Evolutionary conservation across 495 filamentous ascomycete genomes (phyloP).

Genomic region (Hyaloscypha hepaticicola): DNA sequence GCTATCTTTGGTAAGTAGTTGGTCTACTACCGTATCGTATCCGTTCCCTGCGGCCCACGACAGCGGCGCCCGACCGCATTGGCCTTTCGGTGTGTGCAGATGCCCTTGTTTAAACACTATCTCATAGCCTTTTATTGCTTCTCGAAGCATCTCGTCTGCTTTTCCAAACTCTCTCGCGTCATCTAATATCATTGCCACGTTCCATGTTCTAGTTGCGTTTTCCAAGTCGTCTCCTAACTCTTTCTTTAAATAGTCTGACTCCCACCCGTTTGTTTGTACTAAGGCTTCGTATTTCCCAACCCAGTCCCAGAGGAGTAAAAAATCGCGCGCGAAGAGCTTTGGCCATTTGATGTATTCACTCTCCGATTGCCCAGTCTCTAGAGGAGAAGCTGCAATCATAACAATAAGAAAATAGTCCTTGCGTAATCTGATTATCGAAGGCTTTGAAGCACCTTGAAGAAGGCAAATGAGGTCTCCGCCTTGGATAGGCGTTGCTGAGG

Average conservation of each 20-base stretch:
- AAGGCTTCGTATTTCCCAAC: slow-evolving; percentile 14
- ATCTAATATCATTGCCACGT: no score
- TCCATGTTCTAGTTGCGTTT: no score
- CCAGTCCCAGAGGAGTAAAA: slow-evolving; percentile 32
- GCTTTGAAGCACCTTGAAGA: slow-evolving; percentile 31
- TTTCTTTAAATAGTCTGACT: slow-evolving; percentile 12
- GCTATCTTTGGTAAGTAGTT: not conserved
- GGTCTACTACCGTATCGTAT: not conserved
- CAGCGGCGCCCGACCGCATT: not conserved
- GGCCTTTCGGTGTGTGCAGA: not conserved
- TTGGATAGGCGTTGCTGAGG: slow-evolving; percentile 27
- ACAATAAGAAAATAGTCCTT: slow-evolving; percentile 31
- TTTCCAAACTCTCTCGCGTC: no score
- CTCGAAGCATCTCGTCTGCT: not conserved
- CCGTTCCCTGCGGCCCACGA: not conserved
- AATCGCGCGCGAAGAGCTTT: slow-evolving; percentile 21
- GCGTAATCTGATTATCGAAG: slow-evolving; percentile 29
- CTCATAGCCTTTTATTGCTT: not conserved
- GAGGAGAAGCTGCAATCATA: slow-evolving; percentile 25
- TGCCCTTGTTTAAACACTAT: not conserved
- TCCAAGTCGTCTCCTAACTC: no score
- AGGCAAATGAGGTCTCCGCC: slow-evolving; percentile 34
- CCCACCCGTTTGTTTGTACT: slow-evolving; percentile 4
- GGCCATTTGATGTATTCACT: not conserved
- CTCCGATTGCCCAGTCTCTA: not conserved